Base-by-base conservation (phyloP, 148 eudicot species). In the Pharnaceum exiguum region DNA sequence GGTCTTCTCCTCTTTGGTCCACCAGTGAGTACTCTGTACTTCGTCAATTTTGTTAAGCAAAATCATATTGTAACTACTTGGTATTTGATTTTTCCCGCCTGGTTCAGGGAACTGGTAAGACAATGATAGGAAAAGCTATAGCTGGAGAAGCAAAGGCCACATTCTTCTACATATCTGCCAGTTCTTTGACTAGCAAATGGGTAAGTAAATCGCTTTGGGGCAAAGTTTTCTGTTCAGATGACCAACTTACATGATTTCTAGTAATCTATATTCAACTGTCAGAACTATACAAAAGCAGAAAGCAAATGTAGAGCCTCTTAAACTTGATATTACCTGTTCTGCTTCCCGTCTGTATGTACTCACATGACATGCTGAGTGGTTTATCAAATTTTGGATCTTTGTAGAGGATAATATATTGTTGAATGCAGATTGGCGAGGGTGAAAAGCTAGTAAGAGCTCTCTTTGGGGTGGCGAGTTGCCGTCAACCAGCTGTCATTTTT, bases 131-230 rank as follows among this genome's bases (percentile, higher is more conserved):
- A 62, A 90, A 90, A 77, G 97, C 97, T 22, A 90, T 90, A 49
- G 97, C 97, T 68, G 97, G 97, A 64, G 97, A 90, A 72, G 97
- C 97, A 30, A 86, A 84, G 63, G 97, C 97, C 29, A 90, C 97
- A 15, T 90, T 90, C 65, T 90, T 90, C 77, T 90, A 84, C 76
- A 90, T 90, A 51, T 90, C 97, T 45, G 95, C 97, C 32, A 90
- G 97, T 72, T 90, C 97, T 23, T 80, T 90, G 68, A 90, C 97
- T 10, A 90, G 97, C 83, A 88, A 94, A 75, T 94, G 99, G 99
- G 99, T 94, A 86, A 9, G 78, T 53, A 19, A 59, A 32, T 62
- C 19, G 47, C 46, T 50, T 21, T 51, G 27, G 5, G 37, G 19
- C 45, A 36, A 25, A 38, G 15, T 13, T 46, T 12, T 44, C 19